phyloP scores from a whole-genome alignment of 2,329 filamentous ascomycete genomes.

The Epichloe sibirici region DNA sequence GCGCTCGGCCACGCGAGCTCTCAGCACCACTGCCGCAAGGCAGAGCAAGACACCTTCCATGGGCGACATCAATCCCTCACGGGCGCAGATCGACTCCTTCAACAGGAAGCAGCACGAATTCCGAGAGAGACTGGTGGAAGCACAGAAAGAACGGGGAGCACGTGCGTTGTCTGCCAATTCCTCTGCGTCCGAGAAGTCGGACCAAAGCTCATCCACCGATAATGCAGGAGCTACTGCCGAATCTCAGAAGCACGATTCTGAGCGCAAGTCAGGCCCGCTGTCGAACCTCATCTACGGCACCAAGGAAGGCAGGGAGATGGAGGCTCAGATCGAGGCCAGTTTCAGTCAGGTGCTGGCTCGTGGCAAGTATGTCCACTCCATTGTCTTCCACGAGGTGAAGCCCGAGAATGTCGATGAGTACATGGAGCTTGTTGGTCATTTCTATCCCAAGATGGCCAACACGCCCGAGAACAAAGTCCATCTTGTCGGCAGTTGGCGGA shows the following conservation, averaged over 20 bases:
- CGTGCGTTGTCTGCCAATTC: slow-evolving; percentile 48
- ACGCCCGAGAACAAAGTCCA: slow-evolving; percentile 86
- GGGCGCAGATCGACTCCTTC: slow-evolving; percentile 62
- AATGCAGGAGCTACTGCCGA: slow-evolving; percentile 37
- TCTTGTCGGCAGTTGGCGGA: slow-evolving; percentile 94
- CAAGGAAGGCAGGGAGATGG: slow-evolving; percentile 84
- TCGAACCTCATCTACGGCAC: slow-evolving; percentile 93
- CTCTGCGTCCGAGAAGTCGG: slow-evolving; percentile 28
- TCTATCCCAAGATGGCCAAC: slow-evolving; percentile 84
- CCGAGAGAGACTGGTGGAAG: slow-evolving; percentile 66
- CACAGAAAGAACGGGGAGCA: slow-evolving; percentile 73
- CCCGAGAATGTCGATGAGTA: slow-evolving; percentile 95
- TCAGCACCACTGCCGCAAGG: slow-evolving; percentile 40
- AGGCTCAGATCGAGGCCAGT: slow-evolving; percentile 89
- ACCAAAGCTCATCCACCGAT: slow-evolving; percentile 24
- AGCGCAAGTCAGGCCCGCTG: slow-evolving; percentile 60
- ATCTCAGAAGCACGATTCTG: slow-evolving; percentile 39
- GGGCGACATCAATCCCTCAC: slow-evolving; percentile 60
- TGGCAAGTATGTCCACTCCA: slow-evolving; percentile 97
- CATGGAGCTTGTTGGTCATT: slow-evolving; percentile 72
- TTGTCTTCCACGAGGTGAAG: slow-evolving; percentile 92
- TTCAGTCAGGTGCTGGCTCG: slow-evolving; percentile 91
- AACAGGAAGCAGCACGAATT: slow-evolving; percentile 76
- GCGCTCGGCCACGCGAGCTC: slow-evolving; percentile 39
- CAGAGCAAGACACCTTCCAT: slow-evolving; percentile 55